Conservation (phyloP, 495 filamentous ascomycete species). For the Hypoxylon rickii region DNA sequence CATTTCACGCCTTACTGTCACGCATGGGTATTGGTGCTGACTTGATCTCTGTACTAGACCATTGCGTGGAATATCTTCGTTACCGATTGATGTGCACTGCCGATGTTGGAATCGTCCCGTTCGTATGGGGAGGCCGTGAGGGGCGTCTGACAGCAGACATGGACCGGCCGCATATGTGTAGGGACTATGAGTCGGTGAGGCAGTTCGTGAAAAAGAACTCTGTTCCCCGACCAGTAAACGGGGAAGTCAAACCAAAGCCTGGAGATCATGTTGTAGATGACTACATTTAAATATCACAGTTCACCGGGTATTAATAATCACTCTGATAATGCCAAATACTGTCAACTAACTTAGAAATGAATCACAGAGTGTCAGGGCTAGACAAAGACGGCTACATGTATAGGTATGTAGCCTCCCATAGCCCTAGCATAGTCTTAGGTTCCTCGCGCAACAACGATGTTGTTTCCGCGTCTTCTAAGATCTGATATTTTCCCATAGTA, state of each 20-base stretch:
- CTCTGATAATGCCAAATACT: too few relatives aligned
- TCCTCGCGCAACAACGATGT: too few relatives aligned
- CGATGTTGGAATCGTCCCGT: slow-evolving; percentile 16
- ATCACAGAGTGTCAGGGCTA: too few relatives aligned
- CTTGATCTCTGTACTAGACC: slow-evolving; percentile 2
- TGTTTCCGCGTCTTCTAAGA: too few relatives aligned
- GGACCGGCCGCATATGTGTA: slow-evolving; percentile 16
- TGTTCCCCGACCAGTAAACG: slow-evolving; percentile 6
- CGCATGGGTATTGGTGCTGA: not conserved
- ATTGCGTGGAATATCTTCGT: slow-evolving; percentile 20
- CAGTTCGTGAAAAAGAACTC: slow-evolving; percentile 7
- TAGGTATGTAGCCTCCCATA: too few relatives aligned
- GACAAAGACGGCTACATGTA: too few relatives aligned
- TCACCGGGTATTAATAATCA: too few relatives aligned
- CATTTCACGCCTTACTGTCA: not conserved
- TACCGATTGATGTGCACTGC: slow-evolving; percentile 23
- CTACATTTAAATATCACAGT: too few relatives aligned
- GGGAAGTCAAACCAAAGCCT: slow-evolving; percentile 16
- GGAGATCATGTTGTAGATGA: slow-evolving; percentile 23
- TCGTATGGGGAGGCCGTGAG: slow-evolving; percentile 15
- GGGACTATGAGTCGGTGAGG: slow-evolving; percentile 18
- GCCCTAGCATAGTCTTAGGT: too few relatives aligned
- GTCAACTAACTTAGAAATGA: too few relatives aligned
- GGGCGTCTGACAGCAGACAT: slow-evolving; percentile 15
- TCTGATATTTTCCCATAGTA: too few relatives aligned